phyloP scores from a whole-genome alignment of 176 grass and related monocot genomes.

The Lolium rigidum region DNA sequence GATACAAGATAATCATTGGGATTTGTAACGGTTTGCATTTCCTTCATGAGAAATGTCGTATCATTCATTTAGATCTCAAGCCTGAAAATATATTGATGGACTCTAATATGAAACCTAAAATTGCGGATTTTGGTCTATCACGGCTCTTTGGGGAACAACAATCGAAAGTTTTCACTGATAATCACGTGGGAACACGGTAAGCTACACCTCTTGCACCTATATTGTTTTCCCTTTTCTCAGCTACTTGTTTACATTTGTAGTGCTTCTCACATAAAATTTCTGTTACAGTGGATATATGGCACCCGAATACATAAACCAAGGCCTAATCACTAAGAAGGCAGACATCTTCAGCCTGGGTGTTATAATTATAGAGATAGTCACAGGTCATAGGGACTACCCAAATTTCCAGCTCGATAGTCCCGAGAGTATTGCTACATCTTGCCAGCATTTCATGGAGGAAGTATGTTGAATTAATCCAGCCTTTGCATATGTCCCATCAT shows the following conservation, averaged over 20 bases:
- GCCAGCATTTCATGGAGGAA: too few species aligned
- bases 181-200: not conserved
- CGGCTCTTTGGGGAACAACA: not conserved
- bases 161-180: not conserved
- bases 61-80: not conserved
- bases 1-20: not conserved
- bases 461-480: not conserved
- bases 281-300: not conserved
- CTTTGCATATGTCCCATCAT: not conserved
- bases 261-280: too few species aligned
- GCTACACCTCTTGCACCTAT: not conserved
- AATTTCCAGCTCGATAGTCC: too few species aligned
- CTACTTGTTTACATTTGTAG: not conserved
- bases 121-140: not conserved
- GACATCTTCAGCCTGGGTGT: too few species aligned
- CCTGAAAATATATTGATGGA: not conserved
- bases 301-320: not conserved
- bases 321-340: not conserved
- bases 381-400: too few species aligned
- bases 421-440: too few species aligned
- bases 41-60: not conserved
- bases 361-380: too few species aligned
- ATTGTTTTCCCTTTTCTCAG: not conserved
- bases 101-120: not conserved
- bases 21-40: constrained; percentile 10